Percentiles rank a stretch among this genome's conserved stretches.
phyloP scores from a whole-genome alignment of 148 eudicot genomes.

The Dysphania ambrosioides region DNA sequence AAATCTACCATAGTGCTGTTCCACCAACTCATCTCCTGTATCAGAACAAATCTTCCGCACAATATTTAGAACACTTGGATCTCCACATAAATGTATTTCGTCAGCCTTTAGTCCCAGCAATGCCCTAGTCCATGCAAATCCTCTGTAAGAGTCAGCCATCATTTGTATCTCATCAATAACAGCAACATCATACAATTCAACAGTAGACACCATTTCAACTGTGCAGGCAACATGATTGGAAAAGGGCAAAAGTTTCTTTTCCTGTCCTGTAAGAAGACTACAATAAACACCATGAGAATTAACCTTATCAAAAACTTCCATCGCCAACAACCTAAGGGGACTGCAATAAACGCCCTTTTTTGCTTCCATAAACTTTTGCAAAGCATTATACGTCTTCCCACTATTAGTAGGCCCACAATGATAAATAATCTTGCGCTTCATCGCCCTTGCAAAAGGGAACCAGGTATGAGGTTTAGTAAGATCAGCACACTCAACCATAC shows the following conservation, averaged over 20 bases:
- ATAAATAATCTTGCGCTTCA: conserved; percentile 88
- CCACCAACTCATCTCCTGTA: conserved; percentile 85
- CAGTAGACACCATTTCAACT: conserved; percentile 92
- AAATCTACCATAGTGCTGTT: conserved; percentile 77
- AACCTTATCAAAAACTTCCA: conserved; percentile 96
- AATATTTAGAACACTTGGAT: conserved; percentile 82
- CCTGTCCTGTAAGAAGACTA: conserved; percentile 90
- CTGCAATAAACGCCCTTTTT: conserved; percentile 90
- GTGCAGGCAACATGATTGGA: conserved; percentile 90
- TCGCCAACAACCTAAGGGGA: conserved; percentile 93
- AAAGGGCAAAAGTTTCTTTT: conserved; percentile 76
- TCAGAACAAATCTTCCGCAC: conserved; percentile 75
- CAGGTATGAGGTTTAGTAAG: conserved; percentile 90
- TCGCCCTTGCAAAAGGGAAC: conserved; percentile 97
- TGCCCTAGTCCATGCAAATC: conserved; percentile 97
- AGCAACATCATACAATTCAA: conserved; percentile 84
- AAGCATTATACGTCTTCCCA: conserved; percentile 93
- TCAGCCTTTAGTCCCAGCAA: conserved; percentile 92
- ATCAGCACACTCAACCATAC: conserved; percentile 78
- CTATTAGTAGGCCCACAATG: conserved; percentile 98
- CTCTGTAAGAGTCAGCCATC: conserved; percentile 81
- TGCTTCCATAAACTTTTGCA: conserved; percentile 89
- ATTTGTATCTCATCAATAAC: conserved; percentile 96
- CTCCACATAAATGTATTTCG: conserved; percentile 96
- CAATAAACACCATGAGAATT: conserved; percentile 83